Conservation (phyloP, 2,329 filamentous ascomycete species). For the Alternaria novae-zelandiae region DNA sequence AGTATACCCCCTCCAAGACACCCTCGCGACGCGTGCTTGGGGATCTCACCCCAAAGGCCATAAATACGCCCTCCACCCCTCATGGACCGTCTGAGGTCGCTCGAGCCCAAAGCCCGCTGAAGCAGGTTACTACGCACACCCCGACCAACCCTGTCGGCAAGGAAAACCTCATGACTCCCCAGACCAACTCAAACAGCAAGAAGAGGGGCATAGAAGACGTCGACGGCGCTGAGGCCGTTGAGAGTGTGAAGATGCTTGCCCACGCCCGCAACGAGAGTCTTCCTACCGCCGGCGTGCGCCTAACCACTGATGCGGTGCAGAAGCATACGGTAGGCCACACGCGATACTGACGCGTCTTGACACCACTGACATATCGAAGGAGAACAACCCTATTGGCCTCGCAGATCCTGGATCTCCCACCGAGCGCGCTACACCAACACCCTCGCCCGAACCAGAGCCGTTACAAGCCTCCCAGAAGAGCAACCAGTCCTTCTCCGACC, state of each 20-base stretch:
- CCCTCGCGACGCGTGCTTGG: constrained; percentile 45
- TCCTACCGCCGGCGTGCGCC: constrained; percentile 18
- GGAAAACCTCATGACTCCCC: constrained; percentile 35
- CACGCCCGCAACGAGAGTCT: constrained; percentile 26
- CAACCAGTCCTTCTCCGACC: constrained; percentile 54
- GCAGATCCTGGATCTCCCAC: constrained; percentile 42
- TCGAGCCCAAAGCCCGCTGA: constrained; percentile 43
- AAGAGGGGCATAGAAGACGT: constrained; percentile 48
- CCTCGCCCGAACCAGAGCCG: constrained; percentile 18
- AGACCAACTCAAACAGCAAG: constrained; percentile 31
- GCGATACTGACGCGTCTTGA: constrained; percentile 19
- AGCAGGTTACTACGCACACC: constrained; percentile 37
- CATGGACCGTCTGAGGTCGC: constrained; percentile 28
- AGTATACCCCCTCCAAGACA: constrained; percentile 36
- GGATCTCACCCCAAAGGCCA: constrained; percentile 41
- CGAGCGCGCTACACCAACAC: constrained; percentile 42
- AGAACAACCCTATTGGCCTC: constrained; percentile 35
- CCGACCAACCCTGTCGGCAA: constrained; percentile 31
- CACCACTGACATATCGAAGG: constrained; percentile 29
- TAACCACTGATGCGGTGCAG: constrained; percentile 35
- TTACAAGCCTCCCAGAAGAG: constrained; percentile 40
- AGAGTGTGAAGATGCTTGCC: constrained; percentile 34
- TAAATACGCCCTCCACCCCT: constrained; percentile 42
- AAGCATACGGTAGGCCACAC: constrained; percentile 33
- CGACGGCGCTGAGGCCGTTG: constrained; percentile 37